Conservation (phyloP, 78 protist genomes). For the Planoprotostelium fungivorum region DNA sequence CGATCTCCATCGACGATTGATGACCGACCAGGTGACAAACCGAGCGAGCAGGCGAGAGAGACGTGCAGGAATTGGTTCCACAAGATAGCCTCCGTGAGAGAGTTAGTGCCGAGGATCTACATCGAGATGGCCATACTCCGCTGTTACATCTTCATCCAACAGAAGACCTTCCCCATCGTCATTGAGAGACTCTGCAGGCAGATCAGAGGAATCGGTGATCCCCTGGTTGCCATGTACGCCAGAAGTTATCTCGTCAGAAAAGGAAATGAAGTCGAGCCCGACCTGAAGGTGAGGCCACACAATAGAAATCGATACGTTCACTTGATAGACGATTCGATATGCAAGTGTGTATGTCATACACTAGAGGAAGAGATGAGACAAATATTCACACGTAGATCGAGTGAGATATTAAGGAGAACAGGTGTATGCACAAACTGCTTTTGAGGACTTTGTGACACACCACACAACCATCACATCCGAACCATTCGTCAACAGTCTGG, state of each 20-base stretch:
- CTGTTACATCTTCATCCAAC: conserved; percentile 68
- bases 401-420: not conserved
- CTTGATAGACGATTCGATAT: not conserved
- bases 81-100: conserved; percentile 93
- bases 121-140: conserved; percentile 76
- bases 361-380: not conserved
- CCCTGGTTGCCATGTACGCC: conserved; percentile 77
- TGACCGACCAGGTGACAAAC: conserved; percentile 3
- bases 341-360: not conserved
- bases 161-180: conserved; percentile 19
- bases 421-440: not conserved
- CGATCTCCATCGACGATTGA: not conserved
- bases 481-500: conserved; percentile 14
- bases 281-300: conserved; percentile 16
- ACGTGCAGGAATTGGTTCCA: conserved; percentile 92
- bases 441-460: not conserved
- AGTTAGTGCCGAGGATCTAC: conserved; percentile 82
- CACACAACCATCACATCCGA: conserved; percentile 26
- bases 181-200: conserved; percentile 30
- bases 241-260: conserved; percentile 68
- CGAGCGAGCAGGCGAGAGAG: conserved; percentile 72
- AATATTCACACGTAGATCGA: not conserved
- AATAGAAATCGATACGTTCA: no score
- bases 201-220: conserved; percentile 79
- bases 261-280: conserved; percentile 46